Base-by-base conservation (phyloP, 352 stramenopile species). In the Peronosclerospora sorghi region DNA sequence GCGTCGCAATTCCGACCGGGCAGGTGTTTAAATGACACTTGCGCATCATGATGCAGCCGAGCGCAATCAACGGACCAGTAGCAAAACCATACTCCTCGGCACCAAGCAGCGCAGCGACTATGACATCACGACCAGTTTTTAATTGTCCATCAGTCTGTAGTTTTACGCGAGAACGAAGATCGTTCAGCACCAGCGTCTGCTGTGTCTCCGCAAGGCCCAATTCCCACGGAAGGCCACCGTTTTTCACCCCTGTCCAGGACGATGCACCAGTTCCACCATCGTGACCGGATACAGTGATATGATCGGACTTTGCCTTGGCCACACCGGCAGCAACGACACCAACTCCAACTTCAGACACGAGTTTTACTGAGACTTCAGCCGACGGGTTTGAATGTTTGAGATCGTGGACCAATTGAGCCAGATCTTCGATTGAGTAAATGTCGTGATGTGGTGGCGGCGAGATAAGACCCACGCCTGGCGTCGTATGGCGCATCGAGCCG, bases 341-440 rank as follows among this genome's bases (percentile, higher is more conserved):
- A 8, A 98, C 92, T 48, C 94, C 94, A 13, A 97, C 89, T 68
- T 97, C 91, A 29, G 87, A 97, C 42, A 98, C 94, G 23, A 98
- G 75, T 66, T 98, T 98, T 5, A 97, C 90, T 19, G 76, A 96
- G 2, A 98, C 86, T 66, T 96, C 86, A 35, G 73, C 77, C 10
- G 71, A 81, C 8, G 92, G 91, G 50, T 98, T 96, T 21, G 89
- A 92, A 64, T 97, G 95, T 68, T 98, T 98, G 8, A 98, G 68
- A 69, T 98, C 94, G 69, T 98, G 89, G 56, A 98, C 97, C 24
- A 98, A 75, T 65, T 98, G 94, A 4, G 93, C 93, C 34, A 98
- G 61, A 78, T 98, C 93, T 68, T 98, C 94, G 51, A 98, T 98
- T 8, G 90, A 97, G 66, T 98, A 98, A 70, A 98, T 98, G 59